Percentiles rank a stretch among this genome's conserved stretches.
These are phyloP conservation scores for Solanum lycopersicoides DNA, from an alignment of 257 asterid genomes.

Conservation along the genomic window DNA sequence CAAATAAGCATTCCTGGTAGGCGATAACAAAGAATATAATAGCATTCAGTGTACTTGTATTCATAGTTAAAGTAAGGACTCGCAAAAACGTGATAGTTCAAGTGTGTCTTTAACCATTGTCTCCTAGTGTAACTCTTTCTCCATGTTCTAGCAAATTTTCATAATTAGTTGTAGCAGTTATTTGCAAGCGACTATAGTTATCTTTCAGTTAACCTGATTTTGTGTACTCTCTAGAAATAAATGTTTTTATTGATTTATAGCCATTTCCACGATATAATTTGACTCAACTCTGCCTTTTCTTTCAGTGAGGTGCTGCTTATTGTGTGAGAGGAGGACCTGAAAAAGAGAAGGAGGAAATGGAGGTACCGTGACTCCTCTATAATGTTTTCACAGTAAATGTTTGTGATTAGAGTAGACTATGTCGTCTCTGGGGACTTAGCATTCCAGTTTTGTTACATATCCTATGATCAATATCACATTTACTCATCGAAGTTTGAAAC, in stretches of 20 bases:
- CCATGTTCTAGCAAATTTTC: not conserved
- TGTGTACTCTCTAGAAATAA: not conserved
- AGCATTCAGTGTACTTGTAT: no score
- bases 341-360: slow-evolving; percentile 24
- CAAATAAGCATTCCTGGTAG: no score
- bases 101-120: no score
- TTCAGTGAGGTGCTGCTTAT: slow-evolving; percentile 43
- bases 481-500: no score
- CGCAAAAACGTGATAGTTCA: no score
- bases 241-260: not conserved
- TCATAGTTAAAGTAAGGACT: no score
- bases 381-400: not conserved
- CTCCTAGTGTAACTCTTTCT: not conserved
- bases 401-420: not conserved
- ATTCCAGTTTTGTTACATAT: not conserved
- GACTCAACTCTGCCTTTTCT: not conserved
- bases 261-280: not conserved
- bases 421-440: not conserved
- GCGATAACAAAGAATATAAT: no score
- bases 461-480: not conserved
- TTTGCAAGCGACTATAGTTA: no score
- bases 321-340: slow-evolving; percentile 9
- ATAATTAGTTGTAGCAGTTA: not conserved
- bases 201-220: not conserved
- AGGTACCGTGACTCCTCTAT: slow-evolving; percentile 21